phyloP scores from a whole-genome alignment of 2,329 filamentous ascomycete genomes.

The Cytospora mali region DNA sequence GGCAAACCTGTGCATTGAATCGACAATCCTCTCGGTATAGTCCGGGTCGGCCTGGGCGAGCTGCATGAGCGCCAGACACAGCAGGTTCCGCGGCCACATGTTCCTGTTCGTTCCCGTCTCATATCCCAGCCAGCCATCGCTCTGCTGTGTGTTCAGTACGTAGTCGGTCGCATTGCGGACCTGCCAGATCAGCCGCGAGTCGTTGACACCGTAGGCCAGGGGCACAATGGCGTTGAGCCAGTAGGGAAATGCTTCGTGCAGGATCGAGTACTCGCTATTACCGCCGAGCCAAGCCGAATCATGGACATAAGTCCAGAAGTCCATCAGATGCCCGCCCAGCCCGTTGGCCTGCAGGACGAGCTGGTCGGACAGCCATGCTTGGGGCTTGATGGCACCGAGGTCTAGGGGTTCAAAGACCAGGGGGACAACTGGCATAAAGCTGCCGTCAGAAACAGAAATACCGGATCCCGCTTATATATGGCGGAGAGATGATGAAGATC shows the following conservation, averaged over 20 bases:
- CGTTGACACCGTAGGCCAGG: constrained; percentile 53
- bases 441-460: background rate
- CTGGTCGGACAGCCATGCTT: constrained; percentile 20
- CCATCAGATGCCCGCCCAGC: constrained; percentile 38
- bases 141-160: constrained; percentile 49
- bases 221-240: constrained; percentile 63
- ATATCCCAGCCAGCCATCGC: constrained; percentile 60
- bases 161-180: constrained; percentile 48
- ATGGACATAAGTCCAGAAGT: constrained; percentile 59
- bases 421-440: constrained; percentile 4
- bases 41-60: constrained; percentile 51
- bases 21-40: constrained; percentile 47
- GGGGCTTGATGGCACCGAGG: constrained; percentile 28
- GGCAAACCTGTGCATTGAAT: constrained; percentile 53
- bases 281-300: constrained; percentile 56
- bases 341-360: constrained; percentile 13
- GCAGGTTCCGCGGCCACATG: constrained; percentile 55
- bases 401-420: constrained; percentile 31
- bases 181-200: constrained; percentile 52
- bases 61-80: constrained; percentile 54
- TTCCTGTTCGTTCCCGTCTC: constrained; percentile 48
- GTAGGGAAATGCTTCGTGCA: constrained; percentile 59
- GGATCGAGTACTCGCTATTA: constrained; percentile 51
- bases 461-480: background rate
- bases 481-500: background rate